Evolutionary conservation across 1,139 yeast species (phyloP).

Genomic region (Pichia sp.): DNA sequence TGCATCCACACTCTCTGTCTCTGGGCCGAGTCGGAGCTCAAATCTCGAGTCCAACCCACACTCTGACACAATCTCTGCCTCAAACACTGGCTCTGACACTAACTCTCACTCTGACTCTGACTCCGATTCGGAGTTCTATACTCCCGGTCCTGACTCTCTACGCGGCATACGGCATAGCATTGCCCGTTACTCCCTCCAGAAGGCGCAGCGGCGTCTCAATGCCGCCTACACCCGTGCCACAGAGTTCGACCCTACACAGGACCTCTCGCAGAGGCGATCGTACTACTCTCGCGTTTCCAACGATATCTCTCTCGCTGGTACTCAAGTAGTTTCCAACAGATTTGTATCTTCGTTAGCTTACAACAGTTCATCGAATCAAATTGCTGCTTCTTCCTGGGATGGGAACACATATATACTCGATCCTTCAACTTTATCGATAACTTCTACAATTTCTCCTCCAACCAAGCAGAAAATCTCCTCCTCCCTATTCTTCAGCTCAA

Average conservation of each 20-base stretch:
- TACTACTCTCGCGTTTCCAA: neutral
- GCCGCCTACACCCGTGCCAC: slow-evolving; percentile 25
- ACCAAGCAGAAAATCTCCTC: neutral
- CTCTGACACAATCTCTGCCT: neutral
- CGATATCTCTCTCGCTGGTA: slow-evolving; percentile 45
- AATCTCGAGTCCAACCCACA: neutral
- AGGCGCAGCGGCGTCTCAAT: slow-evolving; percentile 38
- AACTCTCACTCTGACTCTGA: slow-evolving; percentile 5
- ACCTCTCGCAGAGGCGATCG: slow-evolving; percentile 40
- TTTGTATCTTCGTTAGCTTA: slow-evolving; percentile 58
- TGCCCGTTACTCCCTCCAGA: slow-evolving; percentile 42
- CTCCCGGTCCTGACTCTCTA: slow-evolving; percentile 65
- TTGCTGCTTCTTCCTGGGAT: slow-evolving; percentile 82
- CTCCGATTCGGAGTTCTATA: slow-evolving; percentile 74
- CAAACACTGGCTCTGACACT: too few relatives aligned
- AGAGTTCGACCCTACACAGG: slow-evolving; percentile 20
- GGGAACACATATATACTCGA: slow-evolving; percentile 56
- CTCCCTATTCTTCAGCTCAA: neutral
- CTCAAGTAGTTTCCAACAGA: slow-evolving; percentile 62
- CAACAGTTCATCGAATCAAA: slow-evolving; percentile 27
- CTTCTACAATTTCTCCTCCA: neutral
- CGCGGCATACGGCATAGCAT: slow-evolving; percentile 47
- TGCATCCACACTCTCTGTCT: neutral
- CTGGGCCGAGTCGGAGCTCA: neutral
- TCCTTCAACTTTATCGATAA: slow-evolving; percentile 31